Base-by-base conservation (phyloP, 2,329 filamentous ascomycete genomes). In the Colletotrichum coccodes region DNA sequence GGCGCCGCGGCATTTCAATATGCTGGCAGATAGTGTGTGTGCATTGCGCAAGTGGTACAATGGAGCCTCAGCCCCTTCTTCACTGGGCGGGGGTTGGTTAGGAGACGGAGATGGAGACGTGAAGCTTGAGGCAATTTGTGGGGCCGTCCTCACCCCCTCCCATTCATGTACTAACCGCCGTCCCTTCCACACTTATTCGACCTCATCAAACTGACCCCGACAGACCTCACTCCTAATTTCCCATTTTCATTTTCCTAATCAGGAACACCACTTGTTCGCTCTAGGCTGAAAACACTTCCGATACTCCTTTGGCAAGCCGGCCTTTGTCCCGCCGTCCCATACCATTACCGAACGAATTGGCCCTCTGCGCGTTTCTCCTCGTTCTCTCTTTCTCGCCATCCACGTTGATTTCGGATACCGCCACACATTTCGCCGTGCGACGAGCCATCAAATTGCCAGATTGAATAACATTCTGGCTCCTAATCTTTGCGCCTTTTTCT, bases 201-300 rank as follows among this genome's bases (percentile, higher is more conserved):
- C 44, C 44, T 60, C 67, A 59, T 34, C n/a, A 64, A 53, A 64
- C 44, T 47, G 14, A n/a, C 65, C 52, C 34, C 49, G 44, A 49
- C 49, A 49, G 40, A 26, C 47, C 60, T 42, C 40, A 40, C 42
- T 64, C 53, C 49, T 50, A 61, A 67, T 59, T 49, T 54, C 62
- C 63, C 32, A 28, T 50, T 26, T 18, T n/a, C 60, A 30, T 50
- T 49, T 46, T 58, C 36, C 34, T 23, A 30, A 50, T 57, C 60
- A 56, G 42, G 46, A 50, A 42, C 58, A 52, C 38, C 30, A 7
- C 7, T 59, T 23, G 60, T 28, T 49, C 14, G 11, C 23, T 14
- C 28, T 30, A 46, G 28, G 36, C 30, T n/a, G n/a, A 36, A 18
- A 34, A 34, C 18, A 28, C 14, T 32, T 6, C 28, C 23, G 3